These are phyloP conservation scores for Peniophora sp. DNA, from an alignment of 1,284 basidiomycete species.

Conservation along the genomic window DNA sequence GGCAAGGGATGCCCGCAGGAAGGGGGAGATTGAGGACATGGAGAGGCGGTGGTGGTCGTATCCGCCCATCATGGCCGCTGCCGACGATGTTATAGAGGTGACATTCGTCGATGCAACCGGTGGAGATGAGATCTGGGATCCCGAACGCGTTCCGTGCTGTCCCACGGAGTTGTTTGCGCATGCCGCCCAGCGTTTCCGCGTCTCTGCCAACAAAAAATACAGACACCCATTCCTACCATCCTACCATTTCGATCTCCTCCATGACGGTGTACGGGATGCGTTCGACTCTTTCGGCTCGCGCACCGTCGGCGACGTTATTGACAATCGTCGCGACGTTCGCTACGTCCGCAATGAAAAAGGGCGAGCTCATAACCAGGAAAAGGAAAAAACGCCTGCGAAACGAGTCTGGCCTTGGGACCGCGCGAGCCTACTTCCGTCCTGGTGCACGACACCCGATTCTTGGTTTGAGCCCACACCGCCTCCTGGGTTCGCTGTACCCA, in stretches of 20 bases:
- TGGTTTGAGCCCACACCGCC: slow-evolving; percentile 9
- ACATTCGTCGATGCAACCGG: no score
- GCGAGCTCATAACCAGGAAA: not conserved
- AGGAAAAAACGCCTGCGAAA: not conserved
- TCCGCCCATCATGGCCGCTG: no score
- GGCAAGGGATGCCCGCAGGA: no score
- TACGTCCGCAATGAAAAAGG: slow-evolving; percentile 10
- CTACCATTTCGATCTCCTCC: slow-evolving; percentile 4
- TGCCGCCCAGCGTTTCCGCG: slow-evolving; percentile 8
- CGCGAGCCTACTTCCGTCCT: slow-evolving; percentile 2
- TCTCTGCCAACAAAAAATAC: slow-evolving; percentile 8
- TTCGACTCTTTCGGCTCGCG: not conserved
- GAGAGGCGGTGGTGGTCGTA: no score
- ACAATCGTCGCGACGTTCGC: not conserved
- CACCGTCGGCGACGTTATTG: slow-evolving; percentile 1
- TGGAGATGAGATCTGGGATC: slow-evolving; percentile 3
- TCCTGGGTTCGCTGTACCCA: not conserved
- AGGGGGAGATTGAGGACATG: no score
- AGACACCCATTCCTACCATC: slow-evolving; percentile 7
- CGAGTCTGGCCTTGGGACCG: slow-evolving; percentile 5
- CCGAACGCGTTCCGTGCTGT: slow-evolving; percentile 2
- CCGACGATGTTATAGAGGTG: no score
- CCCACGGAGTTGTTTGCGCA: slow-evolving; percentile 3
- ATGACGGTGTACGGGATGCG: not conserved
- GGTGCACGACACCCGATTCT: slow-evolving; percentile 7